Evolutionary conservation across 2,329 filamentous ascomycete species (phyloP), one percentile per base, ranked within the genome.

Genomic region (Aspergillus uvarum): DNA sequence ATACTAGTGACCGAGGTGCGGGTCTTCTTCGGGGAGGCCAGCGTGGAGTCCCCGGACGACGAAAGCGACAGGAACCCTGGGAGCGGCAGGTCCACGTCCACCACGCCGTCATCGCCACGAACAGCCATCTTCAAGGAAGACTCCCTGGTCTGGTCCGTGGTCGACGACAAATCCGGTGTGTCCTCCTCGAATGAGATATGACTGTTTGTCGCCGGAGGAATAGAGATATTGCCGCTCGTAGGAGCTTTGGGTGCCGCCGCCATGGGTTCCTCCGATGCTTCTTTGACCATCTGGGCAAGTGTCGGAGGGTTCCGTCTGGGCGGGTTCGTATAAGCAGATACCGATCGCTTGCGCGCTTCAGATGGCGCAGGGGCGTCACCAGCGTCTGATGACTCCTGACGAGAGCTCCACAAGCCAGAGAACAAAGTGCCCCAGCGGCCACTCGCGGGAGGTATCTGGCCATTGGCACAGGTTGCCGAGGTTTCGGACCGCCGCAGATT

Each of bases 51-150:
- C 70, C 68, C 80, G 57, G 66, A 84, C 51, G 68, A 82, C 65
- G 65, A 79, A 47, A 78, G 76, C 63, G 72, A 80, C 57, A 79
- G 77, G 74, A 81, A 81, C 10, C 81, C 82, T 47, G 82, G 81
- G 21, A 85, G 72, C 2, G 82, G 81, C 50, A 86, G 79, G 59
- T 86, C 83, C 53, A 87, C 83, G 65, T 87, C 84, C 31, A 87
- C 82, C n/a, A 86, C 80, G 1, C 84, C 84, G 64, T 87, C 84
- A 29, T 82, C 80, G 50, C 82, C 79, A 47, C 83, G 82, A n/a
- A 85, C 81, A 0, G 81, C 84, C 21, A 85, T 67, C 65, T 83
- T 84, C 55, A 85, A 65, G 8, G 77, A 79, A 11, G 79, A 79
- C 48, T 81, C 79, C 50, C 79, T 72, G 6, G 65, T 62, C 58